These are phyloP conservation scores for Russula foetens DNA, from an alignment of 768 basidiomycete species.

Conservation along the genomic window DNA sequence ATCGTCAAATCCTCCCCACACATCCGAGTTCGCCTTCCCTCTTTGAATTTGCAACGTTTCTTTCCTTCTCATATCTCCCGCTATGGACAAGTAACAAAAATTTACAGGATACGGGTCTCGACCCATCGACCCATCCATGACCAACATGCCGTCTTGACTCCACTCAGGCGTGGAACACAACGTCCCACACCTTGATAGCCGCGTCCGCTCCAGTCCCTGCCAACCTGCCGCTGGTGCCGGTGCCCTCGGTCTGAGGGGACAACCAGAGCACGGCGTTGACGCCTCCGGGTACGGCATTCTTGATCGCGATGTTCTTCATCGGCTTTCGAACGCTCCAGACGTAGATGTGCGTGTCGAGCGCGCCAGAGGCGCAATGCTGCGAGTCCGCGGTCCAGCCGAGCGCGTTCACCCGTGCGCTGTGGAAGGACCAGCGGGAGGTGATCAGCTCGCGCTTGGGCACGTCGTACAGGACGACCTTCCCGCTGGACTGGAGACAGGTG, in stretches of 20 bases:
- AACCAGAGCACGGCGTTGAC: constrained; percentile 79
- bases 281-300: constrained; percentile 82
- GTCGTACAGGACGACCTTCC: constrained; percentile 75
- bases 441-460: constrained; percentile 59
- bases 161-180: constrained; percentile 34
- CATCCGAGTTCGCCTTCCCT: too few relatives aligned
- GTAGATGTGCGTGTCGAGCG: constrained; percentile 90
- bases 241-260: constrained; percentile 32
- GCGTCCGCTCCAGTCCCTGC: constrained; percentile 76
- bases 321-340: constrained; percentile 73
- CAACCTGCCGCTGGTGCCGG: constrained; percentile 28
- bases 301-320: constrained; percentile 68
- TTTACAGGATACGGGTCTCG: not conserved
- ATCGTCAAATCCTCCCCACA: too few relatives aligned
- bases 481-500: constrained; percentile 49
- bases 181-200: constrained; percentile 65
- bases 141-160: not conserved
- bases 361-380: constrained; percentile 75
- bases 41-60: not conserved
- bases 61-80: not conserved
- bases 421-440: constrained; percentile 79
- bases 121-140: not conserved
- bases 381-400: constrained; percentile 71
- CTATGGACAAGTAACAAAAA: not conserved
- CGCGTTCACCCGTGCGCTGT: constrained; percentile 72